Percentiles rank a stretch among this genome's conserved stretches.
phyloP scores from a whole-genome alignment of 805 yeast genomes.

The Wickerhamomyces xylosicus region DNA sequence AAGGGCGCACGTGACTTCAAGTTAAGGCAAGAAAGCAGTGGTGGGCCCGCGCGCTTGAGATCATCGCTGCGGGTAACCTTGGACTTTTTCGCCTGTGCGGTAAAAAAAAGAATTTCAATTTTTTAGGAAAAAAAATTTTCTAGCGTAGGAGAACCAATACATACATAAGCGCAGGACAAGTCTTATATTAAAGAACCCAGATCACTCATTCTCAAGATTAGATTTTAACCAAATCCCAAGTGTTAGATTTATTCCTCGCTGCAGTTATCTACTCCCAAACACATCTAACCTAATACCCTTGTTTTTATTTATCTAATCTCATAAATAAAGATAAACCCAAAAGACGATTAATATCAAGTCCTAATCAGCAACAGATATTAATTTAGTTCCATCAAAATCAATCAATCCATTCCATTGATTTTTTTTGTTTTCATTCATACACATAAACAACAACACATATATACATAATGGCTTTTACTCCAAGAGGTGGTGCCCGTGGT shows the following conservation, averaged over 20 bases:
- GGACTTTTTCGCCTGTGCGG: background rate
- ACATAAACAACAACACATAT: constrained; percentile 2
- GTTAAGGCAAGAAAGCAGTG: background rate
- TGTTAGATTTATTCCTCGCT: too few species aligned
- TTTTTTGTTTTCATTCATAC: background rate
- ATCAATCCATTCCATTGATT: background rate
- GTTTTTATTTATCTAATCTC: too few species aligned
- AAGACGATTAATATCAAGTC: background rate
- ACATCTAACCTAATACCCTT: background rate
- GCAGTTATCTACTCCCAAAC: too few species aligned
- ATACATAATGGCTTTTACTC: constrained; percentile 63
- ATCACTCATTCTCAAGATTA: background rate
- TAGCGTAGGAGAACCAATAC: background rate
- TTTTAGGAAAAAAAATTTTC: too few species aligned
- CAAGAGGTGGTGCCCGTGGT: constrained; percentile 37
- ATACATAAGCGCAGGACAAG: background rate
- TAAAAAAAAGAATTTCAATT: background rate
- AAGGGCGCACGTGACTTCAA: background rate
- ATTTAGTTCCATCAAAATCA: background rate
- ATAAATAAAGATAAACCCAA: background rate
- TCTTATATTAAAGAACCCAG: background rate
- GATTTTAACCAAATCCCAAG: too few species aligned
- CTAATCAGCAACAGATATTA: background rate
- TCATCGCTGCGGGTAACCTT: background rate
- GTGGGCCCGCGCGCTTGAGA: background rate